A percentile compares a stretch with the other conserved stretches of the same genome.
Conservation (phyloP, 2,329 filamentous ascomycete species). For the Xylaria sp. region DNA sequence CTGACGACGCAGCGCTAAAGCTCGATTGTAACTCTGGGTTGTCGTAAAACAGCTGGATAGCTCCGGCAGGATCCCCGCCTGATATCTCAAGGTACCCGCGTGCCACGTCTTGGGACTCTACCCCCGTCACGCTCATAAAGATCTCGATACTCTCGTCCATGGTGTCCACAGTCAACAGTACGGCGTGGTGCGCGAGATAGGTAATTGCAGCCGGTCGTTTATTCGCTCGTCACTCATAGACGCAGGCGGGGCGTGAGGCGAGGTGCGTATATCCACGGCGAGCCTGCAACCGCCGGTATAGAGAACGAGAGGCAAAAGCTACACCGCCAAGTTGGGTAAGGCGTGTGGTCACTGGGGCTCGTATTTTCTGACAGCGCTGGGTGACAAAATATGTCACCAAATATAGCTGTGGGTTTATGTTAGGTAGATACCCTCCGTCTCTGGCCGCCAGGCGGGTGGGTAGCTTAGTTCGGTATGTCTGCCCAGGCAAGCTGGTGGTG, state of each 20-base stretch:
- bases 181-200: neutral
- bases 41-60: slow-evolving; percentile 90
- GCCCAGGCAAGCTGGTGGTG: neutral
- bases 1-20: slow-evolving; percentile 54
- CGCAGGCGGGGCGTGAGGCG: neutral
- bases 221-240: slow-evolving; percentile 10
- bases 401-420: neutral
- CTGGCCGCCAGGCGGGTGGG: neutral
- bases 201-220: neutral
- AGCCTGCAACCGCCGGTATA: neutral
- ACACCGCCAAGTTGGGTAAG: neutral
- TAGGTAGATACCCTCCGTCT: neutral
- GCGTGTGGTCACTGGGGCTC: neutral
- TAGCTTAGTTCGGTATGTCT: neutral
- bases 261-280: neutral
- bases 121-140: slow-evolving; percentile 85
- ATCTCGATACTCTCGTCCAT: slow-evolving; percentile 81
- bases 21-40: slow-evolving; percentile 76
- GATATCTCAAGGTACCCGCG: slow-evolving; percentile 85
- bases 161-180: neutral
- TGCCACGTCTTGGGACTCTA: slow-evolving; percentile 74
- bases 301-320: neutral
- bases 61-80: slow-evolving; percentile 85
- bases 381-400: neutral
- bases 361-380: neutral